phyloP scores from a whole-genome alignment of 345 rosid species.

The Eucalyptus marginata region DNA sequence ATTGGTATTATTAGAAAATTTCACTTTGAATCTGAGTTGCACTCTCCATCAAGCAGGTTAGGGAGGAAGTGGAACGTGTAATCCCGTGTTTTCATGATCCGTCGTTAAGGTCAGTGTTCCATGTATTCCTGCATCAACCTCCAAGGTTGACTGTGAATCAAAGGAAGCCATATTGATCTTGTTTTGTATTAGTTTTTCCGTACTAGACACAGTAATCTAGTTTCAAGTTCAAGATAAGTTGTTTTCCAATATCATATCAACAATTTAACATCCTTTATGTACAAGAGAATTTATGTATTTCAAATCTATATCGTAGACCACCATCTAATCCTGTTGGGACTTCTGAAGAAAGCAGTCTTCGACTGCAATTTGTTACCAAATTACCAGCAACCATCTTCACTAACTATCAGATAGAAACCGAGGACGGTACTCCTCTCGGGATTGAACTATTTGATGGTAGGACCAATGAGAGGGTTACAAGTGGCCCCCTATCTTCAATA shows the following conservation, averaged over 20 bases:
- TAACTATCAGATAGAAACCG: neutral
- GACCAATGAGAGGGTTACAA: neutral
- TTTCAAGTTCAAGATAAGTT: neutral
- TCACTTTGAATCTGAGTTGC: neutral
- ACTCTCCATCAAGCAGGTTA: neutral
- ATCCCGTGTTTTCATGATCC: neutral
- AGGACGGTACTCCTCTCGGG: slow-evolving; percentile 1
- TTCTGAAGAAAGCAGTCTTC: slow-evolving; percentile 2
- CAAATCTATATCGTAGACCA: neutral
- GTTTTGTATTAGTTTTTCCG: neutral
- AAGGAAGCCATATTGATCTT: neutral
- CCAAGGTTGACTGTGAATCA: neutral
- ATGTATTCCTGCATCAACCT: neutral
- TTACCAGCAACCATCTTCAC: slow-evolving; percentile 14
- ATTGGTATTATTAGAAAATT: neutral
- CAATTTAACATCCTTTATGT: neutral
- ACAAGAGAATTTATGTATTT: neutral
- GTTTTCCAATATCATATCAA: neutral
- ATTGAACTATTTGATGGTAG: slow-evolving; percentile 12
- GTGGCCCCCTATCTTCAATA: slow-evolving; percentile 11
- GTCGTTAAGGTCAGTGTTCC: neutral
- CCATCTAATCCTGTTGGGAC: neutral
- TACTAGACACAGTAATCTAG: neutral
- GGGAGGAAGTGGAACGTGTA: neutral
- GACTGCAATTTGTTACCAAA: slow-evolving; percentile 8